Evolutionary conservation across 331 rosid genomes (phyloP).

Genomic region (Quercus lobata): DNA sequence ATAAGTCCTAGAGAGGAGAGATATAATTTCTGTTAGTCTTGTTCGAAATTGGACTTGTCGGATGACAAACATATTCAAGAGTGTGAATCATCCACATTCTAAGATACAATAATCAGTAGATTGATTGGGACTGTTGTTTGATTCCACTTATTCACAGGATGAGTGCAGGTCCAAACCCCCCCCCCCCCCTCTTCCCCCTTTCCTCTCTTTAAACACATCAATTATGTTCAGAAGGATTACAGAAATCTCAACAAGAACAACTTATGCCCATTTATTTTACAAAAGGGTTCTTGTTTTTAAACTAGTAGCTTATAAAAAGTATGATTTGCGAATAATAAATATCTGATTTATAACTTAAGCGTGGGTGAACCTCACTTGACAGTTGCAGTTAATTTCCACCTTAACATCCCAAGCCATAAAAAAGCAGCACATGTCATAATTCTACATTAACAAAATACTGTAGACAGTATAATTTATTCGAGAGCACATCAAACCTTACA

Average conservation of each 20-base stretch:
- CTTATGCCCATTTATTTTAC: background rate
- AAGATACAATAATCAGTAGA: background rate
- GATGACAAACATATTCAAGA: background rate
- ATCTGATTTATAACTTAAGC: background rate
- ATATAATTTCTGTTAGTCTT: background rate
- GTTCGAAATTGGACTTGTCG: background rate
- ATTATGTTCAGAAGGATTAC: background rate
- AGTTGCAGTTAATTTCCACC: background rate
- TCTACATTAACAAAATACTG: background rate
- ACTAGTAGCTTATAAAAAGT: background rate
- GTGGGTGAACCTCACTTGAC: background rate
- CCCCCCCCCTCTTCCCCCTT: background rate
- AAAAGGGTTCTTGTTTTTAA: background rate
- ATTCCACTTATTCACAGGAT: background rate
- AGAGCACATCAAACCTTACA: conserved; percentile 63
- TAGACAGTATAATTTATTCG: background rate
- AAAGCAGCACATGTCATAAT: background rate
- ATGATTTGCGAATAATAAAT: background rate
- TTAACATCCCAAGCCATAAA: background rate
- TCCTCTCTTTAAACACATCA: background rate
- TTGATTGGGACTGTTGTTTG: background rate
- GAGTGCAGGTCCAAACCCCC: background rate
- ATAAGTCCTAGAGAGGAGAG: background rate
- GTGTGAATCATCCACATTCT: background rate
- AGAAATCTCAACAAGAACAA: background rate